Base-by-base conservation (phyloP, 495 filamentous ascomycete species). In the Mycothermus thermophilus region DNA sequence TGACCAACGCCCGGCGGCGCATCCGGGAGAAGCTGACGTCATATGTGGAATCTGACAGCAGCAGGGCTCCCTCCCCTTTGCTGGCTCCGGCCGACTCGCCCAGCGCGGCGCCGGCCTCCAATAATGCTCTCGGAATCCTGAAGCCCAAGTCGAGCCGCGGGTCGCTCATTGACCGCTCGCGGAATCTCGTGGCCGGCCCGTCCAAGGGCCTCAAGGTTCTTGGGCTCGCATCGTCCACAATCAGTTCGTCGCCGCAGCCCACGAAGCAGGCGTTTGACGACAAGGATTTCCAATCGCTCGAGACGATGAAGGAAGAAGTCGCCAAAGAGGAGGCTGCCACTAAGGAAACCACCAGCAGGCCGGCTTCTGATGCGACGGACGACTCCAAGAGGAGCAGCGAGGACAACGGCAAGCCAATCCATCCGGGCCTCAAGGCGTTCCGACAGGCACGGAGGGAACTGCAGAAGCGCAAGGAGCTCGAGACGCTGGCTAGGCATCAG, bases 1-100 rank as follows among this genome's bases (percentile, higher is more conserved):
- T 94, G 14, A 83, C 82, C 0, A 69, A 79, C 49, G 71, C 84
- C 26, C 73, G 80, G 32, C 69, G 76, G 20, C 79, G 73, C 12
- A 79, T 93, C 21, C 77, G 86, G 42, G 84, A 93, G 56, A 84
- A 78, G 46, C 59, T 95, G 18, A 75, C 74, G 11, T 81, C 65
- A 12, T 79, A 78, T 44, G 75, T 73, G 11, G 80, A 83, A 40
- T 68, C 63, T 7, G 79, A 80, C 35, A 62, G 57, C 29, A 59
- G 56, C 42, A 52, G 44, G 66, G 69, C 57, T 56, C 67, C 50
- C 60, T 83, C 43, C 46, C 66, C 46, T 60, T 67, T 50, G 62
- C 67, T 50, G 59, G 66, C 35, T 43, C 53, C 20, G 51, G 60
- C 27, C 21, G 67, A 61, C 2, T 36, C 33, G 9, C 41, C 55